Evolutionary conservation across 2,329 filamentous ascomycete species (phyloP).

Genomic region (Chalaropsis ovoidea): DNA sequence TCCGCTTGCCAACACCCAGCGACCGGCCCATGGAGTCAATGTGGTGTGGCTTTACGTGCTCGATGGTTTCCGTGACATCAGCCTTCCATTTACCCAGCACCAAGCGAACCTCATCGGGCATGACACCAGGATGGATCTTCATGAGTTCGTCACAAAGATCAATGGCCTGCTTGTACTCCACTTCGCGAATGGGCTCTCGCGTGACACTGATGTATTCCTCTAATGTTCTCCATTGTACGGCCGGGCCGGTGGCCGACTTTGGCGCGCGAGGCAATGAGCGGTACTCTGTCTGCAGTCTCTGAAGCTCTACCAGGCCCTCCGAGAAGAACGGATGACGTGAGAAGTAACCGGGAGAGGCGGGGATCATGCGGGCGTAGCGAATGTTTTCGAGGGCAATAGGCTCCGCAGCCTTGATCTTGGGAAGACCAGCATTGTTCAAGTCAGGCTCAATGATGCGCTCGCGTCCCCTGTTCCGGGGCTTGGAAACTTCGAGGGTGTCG

Average conservation of each 20-base stretch:
- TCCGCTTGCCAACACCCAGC: constrained; percentile 72
- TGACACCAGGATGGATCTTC: constrained; percentile 58
- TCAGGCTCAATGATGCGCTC: constrained; percentile 25
- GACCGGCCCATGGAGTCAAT: constrained; percentile 72
- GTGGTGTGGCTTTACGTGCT: constrained; percentile 29
- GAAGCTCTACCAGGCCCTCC: constrained; percentile 67
- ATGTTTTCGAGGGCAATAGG: constrained; percentile 25
- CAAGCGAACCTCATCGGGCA: constrained; percentile 23
- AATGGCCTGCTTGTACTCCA: constrained; percentile 70
- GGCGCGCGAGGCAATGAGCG: constrained; percentile 52
- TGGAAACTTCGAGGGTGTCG: not conserved
- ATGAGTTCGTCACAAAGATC: constrained; percentile 70
- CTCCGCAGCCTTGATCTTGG: constrained; percentile 25
- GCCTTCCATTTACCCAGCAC: constrained; percentile 25
- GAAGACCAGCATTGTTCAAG: constrained; percentile 22
- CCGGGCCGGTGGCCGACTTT: constrained; percentile 35
- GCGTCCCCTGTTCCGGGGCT: constrained; percentile 15
- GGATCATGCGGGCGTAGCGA: constrained; percentile 61
- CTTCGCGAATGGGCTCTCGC: constrained; percentile 62
- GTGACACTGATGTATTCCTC: constrained; percentile 61
- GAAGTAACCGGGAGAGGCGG: constrained; percentile 88
- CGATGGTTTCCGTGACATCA: constrained; percentile 23
- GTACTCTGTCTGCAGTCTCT: constrained; percentile 61
- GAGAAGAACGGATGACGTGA: constrained; percentile 75
- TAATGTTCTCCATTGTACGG: constrained; percentile 70